Evolutionary conservation across 495 filamentous ascomycete species (phyloP).

Genomic region (Penicillium antarcticum): DNA sequence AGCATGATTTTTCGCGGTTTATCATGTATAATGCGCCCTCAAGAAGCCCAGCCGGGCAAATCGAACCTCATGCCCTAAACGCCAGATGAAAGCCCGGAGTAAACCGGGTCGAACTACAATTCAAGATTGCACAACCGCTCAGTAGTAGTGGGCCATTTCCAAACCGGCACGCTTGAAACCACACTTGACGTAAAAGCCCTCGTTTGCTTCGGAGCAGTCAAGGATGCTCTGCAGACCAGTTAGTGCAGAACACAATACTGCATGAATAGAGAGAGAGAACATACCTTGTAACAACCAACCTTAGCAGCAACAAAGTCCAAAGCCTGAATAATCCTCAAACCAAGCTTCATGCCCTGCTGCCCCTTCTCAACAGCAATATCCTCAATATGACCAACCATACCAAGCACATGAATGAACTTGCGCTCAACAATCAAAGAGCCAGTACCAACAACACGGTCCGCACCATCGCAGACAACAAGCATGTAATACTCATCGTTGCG

Average conservation of each 20-base stretch:
- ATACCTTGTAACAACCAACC: constrained; percentile 89
- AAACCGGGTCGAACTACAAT: constrained; percentile 1
- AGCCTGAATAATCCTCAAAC: constrained; percentile 88
- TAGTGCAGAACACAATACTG: not conserved
- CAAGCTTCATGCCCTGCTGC: constrained; percentile 96
- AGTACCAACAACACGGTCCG: constrained; percentile 72
- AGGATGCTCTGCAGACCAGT: constrained; percentile 54
- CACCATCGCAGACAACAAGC: constrained; percentile 74
- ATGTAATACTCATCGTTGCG: constrained; percentile 82
- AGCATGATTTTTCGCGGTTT: not conserved
- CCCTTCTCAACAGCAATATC: constrained; percentile 93
- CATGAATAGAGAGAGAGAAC: constrained; percentile 24
- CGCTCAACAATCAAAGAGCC: constrained; percentile 78
- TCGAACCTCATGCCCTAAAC: constrained; percentile 13
- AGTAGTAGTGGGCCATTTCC: constrained; percentile 97
- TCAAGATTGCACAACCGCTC: constrained; percentile 19
- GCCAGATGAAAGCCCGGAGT: constrained; percentile 3
- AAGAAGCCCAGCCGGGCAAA: constrained; percentile 7
- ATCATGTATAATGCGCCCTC: constrained; percentile 1
- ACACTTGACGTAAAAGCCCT: constrained; percentile 98
- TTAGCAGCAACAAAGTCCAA: constrained; percentile 82
- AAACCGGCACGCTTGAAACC: constrained; percentile 90
- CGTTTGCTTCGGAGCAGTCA: constrained; percentile 79
- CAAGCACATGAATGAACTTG: constrained; percentile 50
- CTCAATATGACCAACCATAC: constrained; percentile 90